These are phyloP conservation scores for Diaporthe velutina DNA, from an alignment of 2,329 filamentous ascomycete species.

Conservation along the genomic window DNA sequence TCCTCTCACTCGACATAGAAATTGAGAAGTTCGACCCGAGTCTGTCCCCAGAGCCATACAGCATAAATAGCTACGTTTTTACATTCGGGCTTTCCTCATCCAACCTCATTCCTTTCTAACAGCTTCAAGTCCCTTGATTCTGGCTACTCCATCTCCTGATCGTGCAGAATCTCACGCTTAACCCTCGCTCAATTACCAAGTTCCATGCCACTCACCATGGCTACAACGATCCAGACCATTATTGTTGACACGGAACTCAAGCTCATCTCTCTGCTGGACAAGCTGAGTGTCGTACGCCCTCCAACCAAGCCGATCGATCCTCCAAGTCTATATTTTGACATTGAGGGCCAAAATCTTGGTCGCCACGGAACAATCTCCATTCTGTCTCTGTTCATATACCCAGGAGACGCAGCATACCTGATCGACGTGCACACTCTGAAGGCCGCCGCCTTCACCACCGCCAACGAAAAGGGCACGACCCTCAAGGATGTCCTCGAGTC, in stretches of 20 bases:
- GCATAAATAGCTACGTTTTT: neutral
- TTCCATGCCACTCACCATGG: neutral
- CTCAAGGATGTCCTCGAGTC: constrained; percentile 61
- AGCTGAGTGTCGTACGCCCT: neutral
- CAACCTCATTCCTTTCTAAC: no score
- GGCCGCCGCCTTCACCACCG: neutral
- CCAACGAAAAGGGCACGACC: constrained; percentile 43
- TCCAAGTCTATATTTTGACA: neutral
- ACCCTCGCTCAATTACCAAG: neutral
- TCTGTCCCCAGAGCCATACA: neutral
- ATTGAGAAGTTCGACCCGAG: neutral
- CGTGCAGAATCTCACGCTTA: neutral
- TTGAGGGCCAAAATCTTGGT: constrained; percentile 25
- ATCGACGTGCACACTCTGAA: constrained; percentile 59
- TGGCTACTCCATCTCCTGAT: neutral
- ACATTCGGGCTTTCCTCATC: neutral
- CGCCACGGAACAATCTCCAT: constrained; percentile 39
- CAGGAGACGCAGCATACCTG: constrained; percentile 51
- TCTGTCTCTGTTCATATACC: constrained; percentile 31
- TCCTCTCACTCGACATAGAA: neutral
- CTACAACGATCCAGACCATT: neutral
- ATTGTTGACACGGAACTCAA: neutral
- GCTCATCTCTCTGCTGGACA: neutral
- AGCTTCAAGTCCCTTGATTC: neutral
- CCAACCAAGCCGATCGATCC: neutral